Evolutionary conservation across 1,139 yeast genomes (phyloP).

Genomic region (Saccharomyces hybrid): DNA sequence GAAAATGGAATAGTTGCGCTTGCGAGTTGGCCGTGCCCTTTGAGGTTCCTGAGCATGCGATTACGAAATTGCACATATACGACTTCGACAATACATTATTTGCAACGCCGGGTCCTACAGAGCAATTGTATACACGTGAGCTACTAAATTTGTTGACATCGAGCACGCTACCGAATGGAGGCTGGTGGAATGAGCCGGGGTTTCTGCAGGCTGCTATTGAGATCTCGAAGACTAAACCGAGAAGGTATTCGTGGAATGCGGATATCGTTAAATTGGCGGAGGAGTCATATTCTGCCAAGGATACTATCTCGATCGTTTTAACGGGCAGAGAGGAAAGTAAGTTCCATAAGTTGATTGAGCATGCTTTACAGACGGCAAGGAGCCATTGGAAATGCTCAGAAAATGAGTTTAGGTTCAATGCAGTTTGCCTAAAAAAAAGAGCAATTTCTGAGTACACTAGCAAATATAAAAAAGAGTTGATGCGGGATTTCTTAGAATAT

Average conservation of each 20-base stretch:
- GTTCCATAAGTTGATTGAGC: slow-evolving; percentile 27
- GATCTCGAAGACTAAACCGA: neutral
- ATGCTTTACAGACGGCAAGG: neutral
- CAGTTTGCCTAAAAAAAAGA: slow-evolving; percentile 34
- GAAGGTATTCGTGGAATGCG: slow-evolving; percentile 34
- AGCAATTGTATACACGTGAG: slow-evolving; percentile 31
- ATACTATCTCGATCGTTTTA: slow-evolving; percentile 35
- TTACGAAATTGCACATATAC: slow-evolving; percentile 36
- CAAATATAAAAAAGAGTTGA: slow-evolving; percentile 34
- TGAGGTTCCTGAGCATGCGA: slow-evolving; percentile 4
- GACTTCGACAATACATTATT: slow-evolving; percentile 45
- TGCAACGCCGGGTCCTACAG: slow-evolving; percentile 40
- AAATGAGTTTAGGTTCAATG: slow-evolving; percentile 33
- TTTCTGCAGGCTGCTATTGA: slow-evolving; percentile 20
- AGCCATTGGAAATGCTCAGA: neutral
- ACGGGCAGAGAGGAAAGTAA: slow-evolving; percentile 36
- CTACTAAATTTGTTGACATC: slow-evolving; percentile 20
- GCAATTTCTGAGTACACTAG: slow-evolving; percentile 28
- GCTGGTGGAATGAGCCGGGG: slow-evolving; percentile 42
- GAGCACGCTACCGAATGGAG: slow-evolving; percentile 31
- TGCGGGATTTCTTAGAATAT: slow-evolving; percentile 32
- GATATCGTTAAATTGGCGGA: slow-evolving; percentile 33
- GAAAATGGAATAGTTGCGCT: slow-evolving; percentile 25
- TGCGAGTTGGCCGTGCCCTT: slow-evolving; percentile 14
- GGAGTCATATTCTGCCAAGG: slow-evolving; percentile 31